Evolutionary conservation across 1,284 basidiomycete genomes (phyloP), one percentile per base, ranked within the genome.

Genomic region (Anthracocystis panici-leucophaei): DNA sequence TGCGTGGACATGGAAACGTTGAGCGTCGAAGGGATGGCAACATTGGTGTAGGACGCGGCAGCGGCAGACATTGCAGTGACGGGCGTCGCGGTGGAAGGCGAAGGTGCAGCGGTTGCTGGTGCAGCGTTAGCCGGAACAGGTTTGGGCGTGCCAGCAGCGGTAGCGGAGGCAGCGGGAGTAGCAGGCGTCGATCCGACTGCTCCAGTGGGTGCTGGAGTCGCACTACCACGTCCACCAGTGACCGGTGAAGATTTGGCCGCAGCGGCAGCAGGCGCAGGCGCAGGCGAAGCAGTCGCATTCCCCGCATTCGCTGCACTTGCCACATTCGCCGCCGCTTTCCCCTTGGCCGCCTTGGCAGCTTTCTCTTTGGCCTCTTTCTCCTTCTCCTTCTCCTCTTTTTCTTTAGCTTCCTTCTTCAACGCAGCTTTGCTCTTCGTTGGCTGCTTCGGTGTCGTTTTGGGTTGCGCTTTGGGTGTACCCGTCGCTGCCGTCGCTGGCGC

Each of bases 1-100:
- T 62, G 62, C 2, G 31, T 63, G 8, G 31, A 58, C 0, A 63
- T 42, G 2, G 60, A 54, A 10, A 81, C 71, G 49, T 80, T 78
- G 54, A 80, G 70, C 7, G 52, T 55, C 12, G 77, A 64, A 0
- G 78, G 74, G 31, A 79, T 80, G 10, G 53, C 65, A 6, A 51
- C 61, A 31, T 71, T 64, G 20, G 64, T 58, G 40, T 74, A 78
- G 2, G 72, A 60, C 0, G 71, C 57, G 2, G 72, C 56, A 1
- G 67, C 55, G 5, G 66, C 57, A 0, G 75, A 70, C 63, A 70
- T 65, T 27, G 68, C 70, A 1, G 58, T 58, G 1, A 65, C 55
- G 10, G 58, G 65, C 21, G 65, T 61, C 5, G 42, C 56, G 4
- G 23, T 38, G 3, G 51, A 12, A 11, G 60, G 27, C 7, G 4